Conservation (phyloP, 495 filamentous ascomycete genomes). For the Daldinia grandis region DNA sequence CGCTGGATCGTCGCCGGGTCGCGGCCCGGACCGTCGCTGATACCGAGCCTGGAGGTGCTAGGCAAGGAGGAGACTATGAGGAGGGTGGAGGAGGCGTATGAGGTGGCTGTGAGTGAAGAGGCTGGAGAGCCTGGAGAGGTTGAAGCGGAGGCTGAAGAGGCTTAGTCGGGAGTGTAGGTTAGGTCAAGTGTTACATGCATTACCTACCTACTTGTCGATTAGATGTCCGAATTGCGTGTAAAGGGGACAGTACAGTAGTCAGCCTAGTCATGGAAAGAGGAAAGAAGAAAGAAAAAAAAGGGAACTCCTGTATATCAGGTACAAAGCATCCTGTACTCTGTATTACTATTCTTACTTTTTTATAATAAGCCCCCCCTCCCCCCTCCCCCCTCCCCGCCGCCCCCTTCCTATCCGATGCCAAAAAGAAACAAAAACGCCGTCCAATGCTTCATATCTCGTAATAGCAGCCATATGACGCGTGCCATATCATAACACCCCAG, state of each 20-base stretch:
- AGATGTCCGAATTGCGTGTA: background rate
- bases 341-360: constrained; percentile 20
- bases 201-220: background rate
- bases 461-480: background rate
- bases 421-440: constrained; percentile 23
- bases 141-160: background rate
- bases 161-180: background rate
- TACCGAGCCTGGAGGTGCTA: constrained; percentile 67
- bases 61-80: constrained; percentile 67
- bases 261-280: background rate
- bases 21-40: constrained; percentile 65
- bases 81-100: constrained; percentile 60
- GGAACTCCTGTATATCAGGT: constrained; percentile 3
- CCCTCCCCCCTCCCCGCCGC: no score
- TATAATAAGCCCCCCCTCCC: constrained; percentile 10
- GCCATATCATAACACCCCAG: background rate
- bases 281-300: no score
- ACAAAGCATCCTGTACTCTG: constrained; percentile 21
- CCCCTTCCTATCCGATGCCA: constrained; percentile 8
- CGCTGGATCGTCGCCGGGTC: constrained; percentile 72
- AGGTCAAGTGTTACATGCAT: no score
- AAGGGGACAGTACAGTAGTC: background rate
- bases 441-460: constrained; percentile 38
- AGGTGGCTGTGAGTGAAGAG: constrained; percentile 19
- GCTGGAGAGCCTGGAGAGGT: background rate